These are phyloP conservation scores for Kewa caespitosa DNA, from an alignment of 179 eudicot genomes.

Conservation along the genomic window DNA sequence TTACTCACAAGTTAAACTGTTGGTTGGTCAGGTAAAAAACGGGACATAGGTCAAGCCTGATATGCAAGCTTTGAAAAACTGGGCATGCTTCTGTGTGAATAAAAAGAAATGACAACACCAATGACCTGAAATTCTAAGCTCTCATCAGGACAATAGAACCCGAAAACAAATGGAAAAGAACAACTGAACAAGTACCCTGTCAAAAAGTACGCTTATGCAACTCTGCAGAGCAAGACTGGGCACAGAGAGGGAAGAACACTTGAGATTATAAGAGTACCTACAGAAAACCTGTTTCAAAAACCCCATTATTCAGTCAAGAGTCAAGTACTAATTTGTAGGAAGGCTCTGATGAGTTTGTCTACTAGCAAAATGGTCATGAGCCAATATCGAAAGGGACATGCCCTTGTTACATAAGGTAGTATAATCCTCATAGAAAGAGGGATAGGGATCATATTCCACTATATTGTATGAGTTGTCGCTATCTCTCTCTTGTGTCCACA, in stretches of 20 bases:
- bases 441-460: not conserved
- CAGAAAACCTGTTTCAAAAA: slow-evolving; percentile 7
- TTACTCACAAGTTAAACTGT: slow-evolving; percentile 1
- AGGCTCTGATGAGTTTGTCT: slow-evolving; percentile 10
- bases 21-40: not conserved
- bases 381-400: slow-evolving; percentile 16
- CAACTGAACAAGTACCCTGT: slow-evolving; percentile 30
- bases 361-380: slow-evolving; percentile 5
- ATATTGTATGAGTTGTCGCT: slow-evolving; percentile 23
- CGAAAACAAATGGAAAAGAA: slow-evolving; percentile 26
- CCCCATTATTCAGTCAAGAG: slow-evolving; percentile 9
- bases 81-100: slow-evolving; percentile 13
- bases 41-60: not conserved
- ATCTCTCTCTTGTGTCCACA: slow-evolving; percentile 3
- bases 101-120: slow-evolving; percentile 19
- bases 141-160: not conserved
- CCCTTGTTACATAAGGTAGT: not conserved
- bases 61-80: not conserved
- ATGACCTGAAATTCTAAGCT: not conserved
- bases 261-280: slow-evolving; percentile 15
- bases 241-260: not conserved
- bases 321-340: slow-evolving; percentile 19
- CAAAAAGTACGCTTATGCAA: slow-evolving; percentile 12
- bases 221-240: slow-evolving; percentile 13
- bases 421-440: slow-evolving; percentile 11